Percentiles rank a stretch among this genome's conserved stretches.
These are phyloP conservation scores for Boletus edulis DNA, from an alignment of 768 basidiomycete genomes.

Conservation along the genomic window DNA sequence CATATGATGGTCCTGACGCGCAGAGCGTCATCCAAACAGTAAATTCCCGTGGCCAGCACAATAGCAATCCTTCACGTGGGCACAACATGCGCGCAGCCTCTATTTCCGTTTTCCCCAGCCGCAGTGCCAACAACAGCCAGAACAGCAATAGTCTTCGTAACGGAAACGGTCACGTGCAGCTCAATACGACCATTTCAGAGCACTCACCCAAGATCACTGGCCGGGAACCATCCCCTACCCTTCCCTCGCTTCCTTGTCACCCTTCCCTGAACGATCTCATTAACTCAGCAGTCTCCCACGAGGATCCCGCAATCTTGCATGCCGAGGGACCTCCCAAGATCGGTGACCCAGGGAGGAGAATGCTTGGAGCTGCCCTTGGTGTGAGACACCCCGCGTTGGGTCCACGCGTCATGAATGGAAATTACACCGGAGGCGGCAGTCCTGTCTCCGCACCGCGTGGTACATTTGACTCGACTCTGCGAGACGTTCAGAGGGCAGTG, in stretches of 20 bases:
- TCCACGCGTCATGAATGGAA: slow-evolving; percentile 51
- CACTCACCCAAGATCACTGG: slow-evolving; percentile 40
- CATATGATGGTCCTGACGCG: slow-evolving; percentile 95
- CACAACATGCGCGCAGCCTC: slow-evolving; percentile 70
- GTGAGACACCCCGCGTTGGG: slow-evolving; percentile 75
- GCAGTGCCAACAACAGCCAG: slow-evolving; percentile 41
- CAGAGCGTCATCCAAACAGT: slow-evolving; percentile 81
- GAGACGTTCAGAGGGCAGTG: slow-evolving; percentile 74
- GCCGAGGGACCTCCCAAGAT: slow-evolving; percentile 66
- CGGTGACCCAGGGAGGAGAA: slow-evolving; percentile 85
- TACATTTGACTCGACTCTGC: slow-evolving; percentile 55
- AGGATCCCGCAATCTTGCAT: slow-evolving; percentile 67
- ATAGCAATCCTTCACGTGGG: slow-evolving; percentile 61
- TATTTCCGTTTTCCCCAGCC: slow-evolving; percentile 60
- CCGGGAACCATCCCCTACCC: slow-evolving; percentile 79
- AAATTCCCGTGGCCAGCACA: slow-evolving; percentile 67
- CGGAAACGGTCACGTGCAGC: slow-evolving; percentile 36
- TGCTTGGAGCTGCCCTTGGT: slow-evolving; percentile 84
- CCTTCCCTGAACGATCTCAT: slow-evolving; percentile 85
- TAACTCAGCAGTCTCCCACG: slow-evolving; percentile 57
- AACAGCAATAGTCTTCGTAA: slow-evolving; percentile 31
- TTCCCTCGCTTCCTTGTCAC: slow-evolving; percentile 77
- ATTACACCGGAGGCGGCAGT: slow-evolving; percentile 35
- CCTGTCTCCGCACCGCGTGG: slow-evolving; percentile 28
- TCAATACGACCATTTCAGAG: slow-evolving; percentile 48